phyloP scores from a whole-genome alignment of 2,329 filamentous ascomycete species.

The Fusarium praegraminearum region DNA sequence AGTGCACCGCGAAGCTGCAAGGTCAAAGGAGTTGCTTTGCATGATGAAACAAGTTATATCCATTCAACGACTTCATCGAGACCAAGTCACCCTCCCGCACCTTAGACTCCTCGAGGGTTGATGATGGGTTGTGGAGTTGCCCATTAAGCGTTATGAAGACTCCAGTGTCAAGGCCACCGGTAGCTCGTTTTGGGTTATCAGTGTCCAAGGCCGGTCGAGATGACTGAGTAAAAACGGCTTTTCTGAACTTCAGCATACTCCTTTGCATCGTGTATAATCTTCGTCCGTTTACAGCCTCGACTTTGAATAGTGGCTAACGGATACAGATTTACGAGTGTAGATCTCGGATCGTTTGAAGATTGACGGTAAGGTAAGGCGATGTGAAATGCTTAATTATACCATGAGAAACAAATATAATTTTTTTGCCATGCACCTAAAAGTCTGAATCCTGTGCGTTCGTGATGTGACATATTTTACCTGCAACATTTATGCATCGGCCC shows the following conservation, averaged over 20 bases:
- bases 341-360: background rate
- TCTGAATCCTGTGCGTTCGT: background rate
- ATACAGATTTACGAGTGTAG: slow-evolving; percentile 9
- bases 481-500: too few relatives aligned
- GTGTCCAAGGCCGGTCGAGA: slow-evolving; percentile 65
- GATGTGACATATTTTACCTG: background rate
- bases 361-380: background rate
- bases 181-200: slow-evolving; percentile 67
- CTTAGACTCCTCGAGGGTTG: slow-evolving; percentile 62
- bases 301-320: slow-evolving; percentile 26
- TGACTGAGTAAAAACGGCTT: slow-evolving; percentile 77
- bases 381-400: background rate
- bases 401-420: background rate
- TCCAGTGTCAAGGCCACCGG: slow-evolving; percentile 64
- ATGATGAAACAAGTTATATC: slow-evolving; percentile 72
- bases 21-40: slow-evolving; percentile 15
- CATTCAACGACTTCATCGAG: slow-evolving; percentile 77
- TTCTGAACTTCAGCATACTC: slow-evolving; percentile 58
- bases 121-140: slow-evolving; percentile 83
- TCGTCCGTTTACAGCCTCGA: slow-evolving; percentile 1
- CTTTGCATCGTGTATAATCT: slow-evolving; percentile 2
- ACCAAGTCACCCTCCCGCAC: slow-evolving; percentile 81
- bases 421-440: background rate
- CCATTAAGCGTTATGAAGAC: slow-evolving; percentile 67
- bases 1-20: slow-evolving; percentile 18